phyloP scores from a whole-genome alignment of 2,329 filamentous ascomycete genomes.

The Torrubiella hemipterigena region DNA sequence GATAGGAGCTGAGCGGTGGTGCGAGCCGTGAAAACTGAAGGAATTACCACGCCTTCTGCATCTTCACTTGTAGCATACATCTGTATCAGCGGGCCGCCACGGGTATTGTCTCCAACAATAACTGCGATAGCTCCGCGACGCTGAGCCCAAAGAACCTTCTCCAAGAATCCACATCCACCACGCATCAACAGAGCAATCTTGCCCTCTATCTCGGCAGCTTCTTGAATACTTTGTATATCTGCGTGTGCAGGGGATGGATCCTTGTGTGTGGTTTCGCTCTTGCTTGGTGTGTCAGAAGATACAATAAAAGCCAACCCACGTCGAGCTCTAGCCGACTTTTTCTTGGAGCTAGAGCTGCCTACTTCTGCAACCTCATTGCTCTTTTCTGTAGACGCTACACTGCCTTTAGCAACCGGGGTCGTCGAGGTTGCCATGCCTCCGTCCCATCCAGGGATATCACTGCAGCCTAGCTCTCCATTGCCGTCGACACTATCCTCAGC shows the following conservation, averaged over 20 bases:
- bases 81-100: slow-evolving; percentile 79
- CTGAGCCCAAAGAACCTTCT: slow-evolving; percentile 97
- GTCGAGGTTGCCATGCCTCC: slow-evolving; percentile 34
- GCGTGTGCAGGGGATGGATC: slow-evolving; percentile 66
- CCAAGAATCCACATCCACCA: slow-evolving; percentile 89
- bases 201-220: slow-evolving; percentile 82
- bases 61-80: slow-evolving; percentile 94
- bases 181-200: slow-evolving; percentile 87
- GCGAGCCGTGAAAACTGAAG: slow-evolving; percentile 86
- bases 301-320: too few relatives aligned
- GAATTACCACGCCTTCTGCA: slow-evolving; percentile 88
- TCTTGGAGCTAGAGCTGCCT: not conserved
- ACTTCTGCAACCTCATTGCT: not conserved
- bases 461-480: slow-evolving; percentile 85
- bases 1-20: slow-evolving; percentile 90
- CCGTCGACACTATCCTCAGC: slow-evolving; percentile 61
- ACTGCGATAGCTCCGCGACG: slow-evolving; percentile 77
- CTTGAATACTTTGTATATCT: slow-evolving; percentile 84
- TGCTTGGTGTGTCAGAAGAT: too few relatives aligned
- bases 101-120: slow-evolving; percentile 87
- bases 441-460: slow-evolving; percentile 83
- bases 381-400: slow-evolving; percentile 5
- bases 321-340: slow-evolving; percentile 10
- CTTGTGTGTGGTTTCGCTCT: slow-evolving; percentile 74
- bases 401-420: slow-evolving; percentile 10